Evolutionary conservation across 345 rosid species (phyloP).

Genomic region (Cardamine occulta): DNA sequence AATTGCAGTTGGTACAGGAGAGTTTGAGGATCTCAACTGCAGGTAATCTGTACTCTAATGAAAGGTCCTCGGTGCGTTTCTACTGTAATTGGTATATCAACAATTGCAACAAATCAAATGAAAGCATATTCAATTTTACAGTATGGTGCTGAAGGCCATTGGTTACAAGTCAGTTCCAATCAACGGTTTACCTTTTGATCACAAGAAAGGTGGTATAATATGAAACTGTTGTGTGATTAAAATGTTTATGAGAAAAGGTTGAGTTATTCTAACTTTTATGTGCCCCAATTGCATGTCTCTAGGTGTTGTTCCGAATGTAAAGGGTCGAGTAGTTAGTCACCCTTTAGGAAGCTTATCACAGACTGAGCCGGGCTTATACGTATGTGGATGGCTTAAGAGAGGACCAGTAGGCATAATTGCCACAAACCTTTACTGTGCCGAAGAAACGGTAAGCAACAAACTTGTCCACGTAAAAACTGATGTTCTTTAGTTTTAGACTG

Average conservation of each 20-base stretch:
- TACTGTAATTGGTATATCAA: neutral
- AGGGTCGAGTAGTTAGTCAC: slow-evolving; percentile 68
- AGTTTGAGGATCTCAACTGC: slow-evolving; percentile 74
- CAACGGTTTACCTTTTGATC: slow-evolving; percentile 77
- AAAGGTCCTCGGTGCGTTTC: neutral
- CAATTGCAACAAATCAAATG: neutral
- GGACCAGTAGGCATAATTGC: slow-evolving; percentile 92
- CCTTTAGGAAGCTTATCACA: slow-evolving; percentile 47
- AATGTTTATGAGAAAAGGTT: neutral
- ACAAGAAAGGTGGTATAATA: slow-evolving; percentile 59
- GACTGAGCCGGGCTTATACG: slow-evolving; percentile 76
- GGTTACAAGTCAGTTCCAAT: slow-evolving; percentile 88
- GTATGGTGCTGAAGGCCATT: slow-evolving; percentile 88
- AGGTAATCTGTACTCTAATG: slow-evolving; percentile 52
- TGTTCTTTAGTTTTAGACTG: slow-evolving; percentile 11
- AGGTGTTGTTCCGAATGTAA: slow-evolving; percentile 78
- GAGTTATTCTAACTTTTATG: neutral
- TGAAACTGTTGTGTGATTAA: neutral
- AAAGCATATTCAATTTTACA: slow-evolving; percentile 42
- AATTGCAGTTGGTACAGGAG: slow-evolving; percentile 77
- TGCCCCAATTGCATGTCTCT: slow-evolving; percentile 23
- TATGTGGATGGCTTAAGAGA: slow-evolving; percentile 95
- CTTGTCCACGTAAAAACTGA: slow-evolving; percentile 6
- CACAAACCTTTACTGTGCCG: slow-evolving; percentile 89
- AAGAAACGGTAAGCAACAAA: slow-evolving; percentile 76